Evolutionary conservation across 331 rosid species (phyloP).

Genomic region (Pyracantha coccinea): DNA sequence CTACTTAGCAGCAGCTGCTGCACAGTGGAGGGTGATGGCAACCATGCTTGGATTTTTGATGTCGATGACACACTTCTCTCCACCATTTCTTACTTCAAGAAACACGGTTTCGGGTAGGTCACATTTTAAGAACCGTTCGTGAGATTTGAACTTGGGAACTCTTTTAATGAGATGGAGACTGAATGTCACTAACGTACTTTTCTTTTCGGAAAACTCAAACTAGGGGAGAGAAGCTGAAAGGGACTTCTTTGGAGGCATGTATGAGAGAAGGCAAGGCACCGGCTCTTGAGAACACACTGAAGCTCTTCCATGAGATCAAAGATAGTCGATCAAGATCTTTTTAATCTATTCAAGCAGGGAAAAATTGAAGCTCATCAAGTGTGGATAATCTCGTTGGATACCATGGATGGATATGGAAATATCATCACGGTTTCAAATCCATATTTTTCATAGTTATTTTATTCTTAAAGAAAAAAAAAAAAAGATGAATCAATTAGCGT

Average conservation of each 20-base stretch:
- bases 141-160: not conserved
- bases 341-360: slow-evolving; percentile 62
- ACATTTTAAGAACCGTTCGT: not conserved
- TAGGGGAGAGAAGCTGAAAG: slow-evolving; percentile 53
- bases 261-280: slow-evolving; percentile 50
- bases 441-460: not conserved
- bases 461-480: too few species aligned
- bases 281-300: slow-evolving; percentile 57
- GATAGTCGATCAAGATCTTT: slow-evolving; percentile 48
- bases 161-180: too few species aligned
- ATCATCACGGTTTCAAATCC: not conserved
- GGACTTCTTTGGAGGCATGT: slow-evolving; percentile 54
- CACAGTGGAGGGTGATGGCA: slow-evolving; percentile 45
- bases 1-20: slow-evolving; percentile 38
- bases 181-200: too few species aligned
- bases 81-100: slow-evolving; percentile 50
- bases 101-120: slow-evolving; percentile 48
- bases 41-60: slow-evolving; percentile 59
- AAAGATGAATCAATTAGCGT: too few species aligned
- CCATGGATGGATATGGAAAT: slow-evolving; percentile 51
- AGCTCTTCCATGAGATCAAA: slow-evolving; percentile 56
- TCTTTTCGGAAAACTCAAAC: not conserved
- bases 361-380: slow-evolving; percentile 52
- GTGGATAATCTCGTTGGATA: slow-evolving; percentile 73
- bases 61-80: slow-evolving; percentile 64